Evolutionary conservation across 2,329 filamentous ascomycete genomes (phyloP), one percentile per base, ranked within the genome.

Genomic region (Trichophyton benhamiae): DNA sequence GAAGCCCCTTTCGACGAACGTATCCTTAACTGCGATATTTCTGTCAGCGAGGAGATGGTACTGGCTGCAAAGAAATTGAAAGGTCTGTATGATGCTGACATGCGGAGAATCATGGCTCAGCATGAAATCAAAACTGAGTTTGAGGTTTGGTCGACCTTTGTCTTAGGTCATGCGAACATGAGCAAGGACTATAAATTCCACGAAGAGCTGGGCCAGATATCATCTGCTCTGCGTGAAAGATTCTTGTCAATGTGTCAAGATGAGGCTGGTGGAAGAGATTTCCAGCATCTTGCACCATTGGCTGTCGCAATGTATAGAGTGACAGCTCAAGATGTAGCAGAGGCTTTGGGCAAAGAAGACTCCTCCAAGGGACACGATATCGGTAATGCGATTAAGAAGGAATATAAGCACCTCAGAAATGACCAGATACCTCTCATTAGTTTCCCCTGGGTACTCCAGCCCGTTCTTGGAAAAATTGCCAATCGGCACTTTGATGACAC

Each of bases 371-470:
- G 57, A 3, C 63, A 68, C n/a, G 58, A 60, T 33, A 63, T 60
- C 59, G 4, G 55, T 62, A 8, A 61, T 62, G 27, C 63, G 58
- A 25, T 44, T 62, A 22, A 65, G 62, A 2, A 64, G 46, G 44
- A 30, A 63, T 27, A 66, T 65, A 33, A 64, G 7, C 75, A 77
- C 1, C 38, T 38, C 13, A n/a, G 38, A 6, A 42, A 49, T 15
- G 41, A 36, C 6, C 27, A 36, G 7, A 87, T 91, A 79, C 92
- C 94, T 0, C 77, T 97, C 7, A 94, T 96, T 67, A 94, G 87
- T 63, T 97, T 96, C 67, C 92, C 94, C 0, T 99, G 94, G 94
- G 77, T 97, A 1, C 95, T 97, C 65, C 80, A 85, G 11, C 80
- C 81, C 52, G 82, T 90, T 63, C 78, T 95, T 3, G 86, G 87